Evolutionary conservation across 108 stramenopile genomes (phyloP).

Genomic region (Nitzschia palea): DNA sequence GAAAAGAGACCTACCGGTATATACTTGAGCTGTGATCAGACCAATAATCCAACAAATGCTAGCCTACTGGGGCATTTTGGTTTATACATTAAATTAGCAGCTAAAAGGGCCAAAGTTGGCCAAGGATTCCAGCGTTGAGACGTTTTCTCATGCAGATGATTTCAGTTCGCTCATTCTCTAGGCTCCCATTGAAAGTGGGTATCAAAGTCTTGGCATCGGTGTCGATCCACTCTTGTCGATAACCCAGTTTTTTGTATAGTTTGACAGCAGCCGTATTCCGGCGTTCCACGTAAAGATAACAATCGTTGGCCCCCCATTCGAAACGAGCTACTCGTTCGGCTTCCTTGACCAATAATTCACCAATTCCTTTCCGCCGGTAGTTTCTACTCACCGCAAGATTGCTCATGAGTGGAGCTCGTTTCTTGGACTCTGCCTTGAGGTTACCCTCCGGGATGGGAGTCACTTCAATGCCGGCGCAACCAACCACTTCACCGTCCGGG

Average conservation of each 20-base stretch:
- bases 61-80: no score
- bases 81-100: no score
- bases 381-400: slow-evolving; percentile 69
- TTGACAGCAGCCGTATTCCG: slow-evolving; percentile 65
- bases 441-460: slow-evolving; percentile 24
- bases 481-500: slow-evolving; percentile 40
- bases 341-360: slow-evolving; percentile 63
- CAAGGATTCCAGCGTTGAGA: slow-evolving; percentile 21
- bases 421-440: background rate
- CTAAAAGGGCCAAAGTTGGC: slow-evolving; percentile 23
- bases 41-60: no score
- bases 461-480: slow-evolving; percentile 77
- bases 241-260: slow-evolving; percentile 80
- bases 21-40: no score
- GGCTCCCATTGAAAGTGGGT: slow-evolving; percentile 50
- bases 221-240: slow-evolving; percentile 67
- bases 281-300: slow-evolving; percentile 79
- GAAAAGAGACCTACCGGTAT: no score
- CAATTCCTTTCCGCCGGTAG: slow-evolving; percentile 69
- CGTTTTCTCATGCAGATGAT: slow-evolving; percentile 83
- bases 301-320: slow-evolving; percentile 72
- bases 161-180: slow-evolving; percentile 48
- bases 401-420: slow-evolving; percentile 64
- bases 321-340: slow-evolving; percentile 58
- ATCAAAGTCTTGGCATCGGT: slow-evolving; percentile 64